Evolutionary conservation across 2,329 filamentous ascomycete genomes (phyloP), one percentile per base, ranked within the genome.

Genomic region (Rutstroemia sydowiana): DNA sequence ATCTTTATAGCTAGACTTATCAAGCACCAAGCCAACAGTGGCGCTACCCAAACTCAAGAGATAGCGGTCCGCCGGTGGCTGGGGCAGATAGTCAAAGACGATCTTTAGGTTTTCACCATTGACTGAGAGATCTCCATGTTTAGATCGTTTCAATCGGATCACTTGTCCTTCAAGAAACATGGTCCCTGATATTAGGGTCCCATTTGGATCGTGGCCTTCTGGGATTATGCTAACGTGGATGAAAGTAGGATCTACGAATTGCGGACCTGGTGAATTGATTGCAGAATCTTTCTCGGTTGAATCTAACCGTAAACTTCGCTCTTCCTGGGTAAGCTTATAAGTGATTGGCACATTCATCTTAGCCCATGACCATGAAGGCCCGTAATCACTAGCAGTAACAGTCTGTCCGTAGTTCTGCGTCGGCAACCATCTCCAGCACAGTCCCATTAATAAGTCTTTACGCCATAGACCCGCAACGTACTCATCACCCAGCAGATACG

Each of bases 391-490:
- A 8, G 34, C 28, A 47, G 32, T 37, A 26, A 40, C 34, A 13
- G n/a, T 31, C 9, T 13, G 26, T 14, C 23, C 9, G 10, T 18
- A 9, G 7, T 46, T 41, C n/a, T n/a, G n/a, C n/a, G n/a, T n/a
- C 9, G 49, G 47, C 8, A 10, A 30, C 48, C 48, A 50, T 16
- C 44, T 50, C 53, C 50, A 55, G 37, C 46, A 45, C 9, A 55
- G 42, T 7, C 46, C 53, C 43, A 36, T 45, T n/a, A 53, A 9
- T 14, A 55, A n/a, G 11, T 40, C 34, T 14, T 49, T 49, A 6
- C 34, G 18, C 54, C 52, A 55, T 21, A 55, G 6, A 3, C 51
- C 54, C 13, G 51, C 52, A 13, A 51, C 16, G 28, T 55, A 55
- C 28, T 51, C 30, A 28, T 55, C 54, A 40, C 44, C 14, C 20